A percentile compares a stretch with the other conserved stretches of the same genome.
phyloP scores from a whole-genome alignment of 768 basidiomycete species.

The Coprinopsis cinerea region DNA sequence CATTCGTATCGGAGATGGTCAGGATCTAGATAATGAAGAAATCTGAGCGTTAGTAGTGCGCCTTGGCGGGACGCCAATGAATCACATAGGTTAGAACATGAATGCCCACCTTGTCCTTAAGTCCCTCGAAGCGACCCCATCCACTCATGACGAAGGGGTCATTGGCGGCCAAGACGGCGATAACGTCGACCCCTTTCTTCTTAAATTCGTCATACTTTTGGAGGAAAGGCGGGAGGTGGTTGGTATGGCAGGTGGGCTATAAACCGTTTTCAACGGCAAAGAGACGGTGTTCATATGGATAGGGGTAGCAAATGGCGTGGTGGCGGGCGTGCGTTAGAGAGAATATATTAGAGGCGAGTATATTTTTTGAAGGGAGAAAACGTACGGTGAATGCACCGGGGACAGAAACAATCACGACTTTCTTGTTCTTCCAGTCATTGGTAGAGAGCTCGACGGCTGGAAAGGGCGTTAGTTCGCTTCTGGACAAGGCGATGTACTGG shows the following conservation, averaged over 20 bases:
- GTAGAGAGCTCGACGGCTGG: conserved; percentile 51
- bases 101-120: conserved; percentile 57
- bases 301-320: too few relatives aligned
- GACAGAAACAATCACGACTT: conserved; percentile 71
- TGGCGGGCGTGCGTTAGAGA: too few relatives aligned
- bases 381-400: conserved; percentile 79
- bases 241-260: conserved; percentile 60
- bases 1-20: conserved; percentile 49
- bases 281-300: too few relatives aligned
- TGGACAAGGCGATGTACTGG: conserved; percentile 1
- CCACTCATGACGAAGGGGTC: conserved; percentile 73
- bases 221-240: conserved; percentile 63
- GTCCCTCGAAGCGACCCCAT: conserved; percentile 51
- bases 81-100: neutral
- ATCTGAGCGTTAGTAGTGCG: too few relatives aligned
- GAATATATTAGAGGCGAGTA: too few relatives aligned
- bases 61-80: too few relatives aligned
- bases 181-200: conserved; percentile 67
- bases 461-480: conserved; percentile 10
- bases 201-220: conserved; percentile 68
- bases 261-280: too few relatives aligned
- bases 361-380: conserved; percentile 6
- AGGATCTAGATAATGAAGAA: conserved; percentile 55
- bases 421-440: conserved; percentile 73
- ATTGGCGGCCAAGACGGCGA: conserved; percentile 74